Conservation (phyloP, 169 alveolate genomes). For the Plasmodium billcollinsi region DNA sequence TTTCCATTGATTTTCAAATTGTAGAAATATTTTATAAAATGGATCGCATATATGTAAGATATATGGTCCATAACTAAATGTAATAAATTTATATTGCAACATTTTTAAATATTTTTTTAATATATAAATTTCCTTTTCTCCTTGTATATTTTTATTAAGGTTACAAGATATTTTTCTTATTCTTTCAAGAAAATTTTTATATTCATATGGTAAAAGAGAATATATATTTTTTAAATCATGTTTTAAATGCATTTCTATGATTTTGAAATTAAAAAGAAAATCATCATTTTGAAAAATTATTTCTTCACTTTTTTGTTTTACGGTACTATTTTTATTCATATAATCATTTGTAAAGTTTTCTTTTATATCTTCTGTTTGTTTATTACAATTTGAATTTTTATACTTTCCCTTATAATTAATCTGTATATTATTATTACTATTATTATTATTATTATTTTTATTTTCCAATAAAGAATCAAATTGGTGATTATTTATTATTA, state of each 20-base stretch:
- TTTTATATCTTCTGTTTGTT: not conserved
- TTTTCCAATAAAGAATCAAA: too few species aligned
- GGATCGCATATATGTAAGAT: constrained; percentile 72
- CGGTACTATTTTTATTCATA: not conserved
- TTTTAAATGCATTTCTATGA: constrained; percentile 61
- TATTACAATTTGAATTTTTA: not conserved
- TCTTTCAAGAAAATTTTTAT: constrained; percentile 66
- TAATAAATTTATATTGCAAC: constrained; percentile 61
- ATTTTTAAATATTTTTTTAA: constrained; percentile 73
- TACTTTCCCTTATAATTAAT: not conserved
- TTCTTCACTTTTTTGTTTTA: constrained; percentile 11
- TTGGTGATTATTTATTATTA: not conserved
- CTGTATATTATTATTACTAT: not conserved
- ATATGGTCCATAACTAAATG: constrained; percentile 65
- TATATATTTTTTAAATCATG: constrained; percentile 68
- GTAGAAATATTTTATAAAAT: constrained; percentile 57
- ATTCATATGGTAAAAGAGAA: constrained; percentile 57
- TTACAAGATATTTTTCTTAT: constrained; percentile 30
- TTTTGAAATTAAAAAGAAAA: constrained; percentile 38
- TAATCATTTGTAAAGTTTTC: not conserved
- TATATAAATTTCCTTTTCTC: constrained; percentile 69
- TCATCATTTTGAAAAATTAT: constrained; percentile 1
- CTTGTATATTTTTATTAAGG: constrained; percentile 60
- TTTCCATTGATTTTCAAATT: constrained; percentile 56
- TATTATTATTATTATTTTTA: not conserved